These are phyloP conservation scores for Prinsepia uniflora DNA, from an alignment of 306 rosid species.

Conservation along the genomic window DNA sequence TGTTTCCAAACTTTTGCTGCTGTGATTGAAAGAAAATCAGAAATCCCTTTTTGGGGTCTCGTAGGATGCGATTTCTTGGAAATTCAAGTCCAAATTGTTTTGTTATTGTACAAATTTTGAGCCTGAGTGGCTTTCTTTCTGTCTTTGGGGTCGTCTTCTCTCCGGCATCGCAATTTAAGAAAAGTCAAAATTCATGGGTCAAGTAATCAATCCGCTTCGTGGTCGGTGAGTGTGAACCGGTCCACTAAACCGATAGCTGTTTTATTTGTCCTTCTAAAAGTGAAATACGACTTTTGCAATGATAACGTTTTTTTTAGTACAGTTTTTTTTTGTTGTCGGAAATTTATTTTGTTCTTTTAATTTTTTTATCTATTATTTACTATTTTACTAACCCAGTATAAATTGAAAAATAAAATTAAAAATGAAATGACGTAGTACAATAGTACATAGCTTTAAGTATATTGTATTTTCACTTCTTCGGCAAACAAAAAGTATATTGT, in stretches of 20 bases:
- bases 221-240: constrained; percentile 19
- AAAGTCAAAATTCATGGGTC: constrained; percentile 13
- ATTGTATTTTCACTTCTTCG: too few relatives aligned
- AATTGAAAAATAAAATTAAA: too few relatives aligned
- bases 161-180: not conserved
- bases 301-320: not conserved
- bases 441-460: too few relatives aligned
- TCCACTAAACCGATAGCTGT: constrained; percentile 4
- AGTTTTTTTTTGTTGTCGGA: not conserved
- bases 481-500: too few relatives aligned
- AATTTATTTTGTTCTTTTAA: not conserved
- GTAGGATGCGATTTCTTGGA: constrained; percentile 8
- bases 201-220: not conserved
- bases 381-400: too few relatives aligned
- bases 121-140: not conserved
- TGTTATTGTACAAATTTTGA: not conserved
- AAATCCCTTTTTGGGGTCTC: not conserved
- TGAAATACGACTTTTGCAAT: not conserved
- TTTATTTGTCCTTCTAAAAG: not conserved
- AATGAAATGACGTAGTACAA: too few relatives aligned
- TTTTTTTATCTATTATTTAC: not conserved
- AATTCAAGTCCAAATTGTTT: constrained; percentile 6
- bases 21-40: not conserved
- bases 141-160: not conserved
- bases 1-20: not conserved